Percentiles rank a stretch among this genome's conserved stretches.
Conservation (phyloP, 495 filamentous ascomycete genomes). For the Tuber indicum region DNA sequence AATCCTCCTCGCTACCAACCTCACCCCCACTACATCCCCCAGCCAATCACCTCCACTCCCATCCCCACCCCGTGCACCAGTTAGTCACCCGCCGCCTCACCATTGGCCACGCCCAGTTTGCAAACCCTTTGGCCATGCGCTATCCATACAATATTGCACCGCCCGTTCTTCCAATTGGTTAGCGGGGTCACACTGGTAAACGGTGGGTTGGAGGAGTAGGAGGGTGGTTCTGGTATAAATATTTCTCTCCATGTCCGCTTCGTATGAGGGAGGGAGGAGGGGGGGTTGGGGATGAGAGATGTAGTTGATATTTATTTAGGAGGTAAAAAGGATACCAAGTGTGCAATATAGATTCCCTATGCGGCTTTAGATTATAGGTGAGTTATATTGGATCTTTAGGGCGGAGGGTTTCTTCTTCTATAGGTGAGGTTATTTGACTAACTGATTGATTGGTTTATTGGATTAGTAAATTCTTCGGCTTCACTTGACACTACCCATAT, state of each 20-base stretch:
- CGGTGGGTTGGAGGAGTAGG: background rate
- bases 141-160: background rate
- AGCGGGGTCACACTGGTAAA: background rate
- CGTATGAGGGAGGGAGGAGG: background rate
- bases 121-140: background rate
- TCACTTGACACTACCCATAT: background rate
- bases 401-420: background rate
- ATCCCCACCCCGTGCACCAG: background rate
- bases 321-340: background rate
- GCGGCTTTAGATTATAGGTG: background rate
- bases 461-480: background rate
- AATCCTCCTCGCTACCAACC: background rate
- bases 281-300: background rate
- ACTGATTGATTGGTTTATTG: background rate
- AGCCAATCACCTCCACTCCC: background rate
- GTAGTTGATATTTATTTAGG: background rate
- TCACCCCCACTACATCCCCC: background rate
- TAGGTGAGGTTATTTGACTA: background rate
- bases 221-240: background rate
- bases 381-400: background rate
- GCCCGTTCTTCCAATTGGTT: conserved; percentile 1
- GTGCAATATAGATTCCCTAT: background rate
- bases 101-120: background rate
- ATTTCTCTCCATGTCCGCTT: background rate
- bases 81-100: background rate